phyloP scores from a whole-genome alignment of 2,329 filamentous ascomycete genomes.

The Beauveria bassiana region DNA sequence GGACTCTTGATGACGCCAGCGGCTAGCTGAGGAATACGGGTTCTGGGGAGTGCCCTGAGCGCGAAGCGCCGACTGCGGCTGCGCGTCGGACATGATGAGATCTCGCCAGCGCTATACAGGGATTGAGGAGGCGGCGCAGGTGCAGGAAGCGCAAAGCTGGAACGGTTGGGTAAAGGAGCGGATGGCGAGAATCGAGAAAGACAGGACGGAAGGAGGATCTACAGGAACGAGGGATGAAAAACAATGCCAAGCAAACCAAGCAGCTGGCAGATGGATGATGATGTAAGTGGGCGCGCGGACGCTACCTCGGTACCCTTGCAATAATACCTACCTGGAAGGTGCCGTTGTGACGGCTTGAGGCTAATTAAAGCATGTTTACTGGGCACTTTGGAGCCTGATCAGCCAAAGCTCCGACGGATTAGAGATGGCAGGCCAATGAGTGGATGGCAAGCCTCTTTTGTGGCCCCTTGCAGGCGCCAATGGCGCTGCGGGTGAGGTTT shows the following conservation, averaged over 20 bases:
- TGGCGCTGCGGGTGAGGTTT: not conserved
- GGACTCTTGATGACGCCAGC: conserved; percentile 59
- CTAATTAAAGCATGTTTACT: conserved; percentile 4
- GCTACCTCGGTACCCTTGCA: not conserved
- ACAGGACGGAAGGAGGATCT: not conserved
- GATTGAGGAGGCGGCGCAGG: not conserved
- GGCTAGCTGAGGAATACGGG: conserved; percentile 47
- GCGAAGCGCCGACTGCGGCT: not conserved
- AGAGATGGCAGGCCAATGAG: not conserved
- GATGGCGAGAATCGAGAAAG: not conserved
- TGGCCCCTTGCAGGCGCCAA: not conserved
- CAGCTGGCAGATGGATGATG: not conserved
- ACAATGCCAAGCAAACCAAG: not conserved
- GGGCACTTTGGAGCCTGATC: not conserved
- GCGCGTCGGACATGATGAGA: not conserved
- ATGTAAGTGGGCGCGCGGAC: not conserved
- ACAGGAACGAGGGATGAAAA: conserved; percentile 1
- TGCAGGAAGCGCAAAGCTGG: not conserved
- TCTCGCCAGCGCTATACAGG: not conserved
- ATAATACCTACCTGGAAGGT: not conserved
- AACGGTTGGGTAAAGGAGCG: not conserved
- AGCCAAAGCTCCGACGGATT: not conserved
- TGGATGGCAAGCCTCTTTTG: no score
- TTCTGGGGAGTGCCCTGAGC: conserved; percentile 25
- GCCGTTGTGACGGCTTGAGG: not conserved